Evolutionary conservation across 2,329 filamentous ascomycete genomes (phyloP), one percentile per base, ranked within the genome.

Genomic region (Aspergillus carbonarius): DNA sequence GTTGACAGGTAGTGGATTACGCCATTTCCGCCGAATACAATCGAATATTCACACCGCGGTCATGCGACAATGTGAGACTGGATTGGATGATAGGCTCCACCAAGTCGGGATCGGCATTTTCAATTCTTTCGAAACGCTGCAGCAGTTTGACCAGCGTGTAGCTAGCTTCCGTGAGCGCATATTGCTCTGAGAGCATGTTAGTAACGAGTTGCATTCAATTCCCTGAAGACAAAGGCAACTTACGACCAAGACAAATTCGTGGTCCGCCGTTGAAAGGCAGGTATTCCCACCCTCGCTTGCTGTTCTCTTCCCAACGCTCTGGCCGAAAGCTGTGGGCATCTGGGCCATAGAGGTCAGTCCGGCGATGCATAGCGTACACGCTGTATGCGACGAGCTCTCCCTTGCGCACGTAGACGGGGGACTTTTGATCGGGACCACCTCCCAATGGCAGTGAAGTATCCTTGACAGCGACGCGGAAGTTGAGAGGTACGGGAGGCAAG

Each of bases 331-430:
- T 70, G 2, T 76, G 64, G 2, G 79, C 75, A 47, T 82, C 80
- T 3, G 68, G 47, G 1, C 79, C 79, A 62, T 74, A 82, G 54
- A 77, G 67, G 47, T 82, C 79, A 3, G 69, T 72, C 15, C 88
- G 84, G 4, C 90, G 85, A 70, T 93, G 90, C 89, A 95, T 90
- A 5, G 85, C 76, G 51, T 91, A 83, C 0, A 89, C 82, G 39
- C 82, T 86, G 79, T 92, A 95, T 54, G 76, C 80, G 63, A 93
- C 78, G 8, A 83, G 73, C 0, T 85, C 85, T 65, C 87, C 85
- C 71, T 91, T 89, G 52, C 83, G 81, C 4, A 92, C 76, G 55
- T 85, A 84, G 2, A 93, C 67, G 0, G 89, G 89, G 44, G 82
- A 78, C 5, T 76, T 76, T 15, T 75, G 62, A 70, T 89, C 84